Evolutionary conservation across 345 rosid genomes (phyloP), one percentile per base, ranked within the genome.

Genomic region (Eutrema heterophyllum): DNA sequence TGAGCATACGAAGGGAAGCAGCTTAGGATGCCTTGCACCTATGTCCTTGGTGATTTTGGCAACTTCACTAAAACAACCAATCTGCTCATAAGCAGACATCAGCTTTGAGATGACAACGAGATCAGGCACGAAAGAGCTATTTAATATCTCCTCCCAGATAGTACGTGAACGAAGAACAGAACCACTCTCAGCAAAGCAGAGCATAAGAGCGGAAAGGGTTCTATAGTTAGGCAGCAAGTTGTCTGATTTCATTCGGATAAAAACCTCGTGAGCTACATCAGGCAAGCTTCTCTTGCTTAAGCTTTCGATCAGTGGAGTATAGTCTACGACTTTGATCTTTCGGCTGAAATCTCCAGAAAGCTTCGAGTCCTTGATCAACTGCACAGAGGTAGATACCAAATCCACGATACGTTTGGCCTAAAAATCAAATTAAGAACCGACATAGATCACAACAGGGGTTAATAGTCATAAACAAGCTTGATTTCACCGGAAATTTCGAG

Each of bases 141-240:
- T 51, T 51, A 82, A 36, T 12, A 89, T 68, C 63, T 86, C 85
- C 7, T 83, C 84, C 91, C 89, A 89, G 36, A 86, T 11, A 1
- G 53, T 75, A 41, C 69, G 79, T 5, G 91, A 86, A 61, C 72
- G 83, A 40, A 64, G 79, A 12, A 84, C 59, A 74, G 78, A 77
- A 3, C 88, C 88, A 62, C 71, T 78, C 8, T 79, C 65, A 1
- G 86, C 84, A 68, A 81, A 88, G 68, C 78, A 81, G 44, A 87
- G 79, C 86, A 89, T 81, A 64, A 82, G 67, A 69, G 87, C 79
- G 3, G 86, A 84, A 38, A 85, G 73, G 40, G 84, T 83, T 49
- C 70, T 33, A 16, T 72, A 63, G 38, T 76, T 56, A 0, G 80
- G 84, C 0, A 83, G 27, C 29, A 70, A 68, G 24, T 85, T 82